Evolutionary conservation across 2,329 filamentous ascomycete species (phyloP).

Genomic region (Penicillium sclerotigenum): DNA sequence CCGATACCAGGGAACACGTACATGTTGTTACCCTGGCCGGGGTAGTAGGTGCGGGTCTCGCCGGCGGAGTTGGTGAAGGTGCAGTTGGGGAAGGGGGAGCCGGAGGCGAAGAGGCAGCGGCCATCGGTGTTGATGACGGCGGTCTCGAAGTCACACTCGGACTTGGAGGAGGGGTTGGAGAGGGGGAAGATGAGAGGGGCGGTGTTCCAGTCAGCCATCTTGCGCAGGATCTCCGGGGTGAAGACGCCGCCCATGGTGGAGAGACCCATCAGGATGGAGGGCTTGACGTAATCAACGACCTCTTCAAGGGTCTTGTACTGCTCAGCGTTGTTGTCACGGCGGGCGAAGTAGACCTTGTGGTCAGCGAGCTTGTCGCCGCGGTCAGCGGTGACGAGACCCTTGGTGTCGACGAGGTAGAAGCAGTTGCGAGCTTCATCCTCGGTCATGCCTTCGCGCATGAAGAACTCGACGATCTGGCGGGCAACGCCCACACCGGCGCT

Average conservation of each 20-base stretch:
- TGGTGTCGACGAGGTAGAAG: constrained; percentile 97
- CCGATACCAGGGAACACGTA: constrained; percentile 98
- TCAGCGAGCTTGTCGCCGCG: constrained; percentile 90
- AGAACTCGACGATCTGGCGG: constrained; percentile 96
- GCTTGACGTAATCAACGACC: constrained; percentile 91
- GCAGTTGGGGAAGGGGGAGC: constrained; percentile 81
- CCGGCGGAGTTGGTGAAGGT: constrained; percentile 60
- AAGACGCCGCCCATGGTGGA: constrained; percentile 94
- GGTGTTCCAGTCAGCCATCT: constrained; percentile 62
- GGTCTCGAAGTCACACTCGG: constrained; percentile 95
- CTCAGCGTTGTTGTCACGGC: constrained; percentile 62
- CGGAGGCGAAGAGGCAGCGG: constrained; percentile 87
- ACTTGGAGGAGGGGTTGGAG: constrained; percentile 93
- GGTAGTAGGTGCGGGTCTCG: constrained; percentile 64
- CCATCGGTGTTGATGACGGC: constrained; percentile 89
- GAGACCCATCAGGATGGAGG: constrained; percentile 88
- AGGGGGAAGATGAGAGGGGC: constrained; percentile 92
- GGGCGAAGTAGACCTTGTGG: constrained; percentile 71
- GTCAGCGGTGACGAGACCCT: constrained; percentile 89
- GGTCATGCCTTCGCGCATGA: constrained; percentile 83
- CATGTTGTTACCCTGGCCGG: constrained; percentile 76
- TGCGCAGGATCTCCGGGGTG: constrained; percentile 77
- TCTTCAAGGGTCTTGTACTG: constrained; percentile 77
- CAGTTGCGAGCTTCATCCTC: constrained; percentile 83
- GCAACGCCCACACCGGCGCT: constrained; percentile 96